Conservation (phyloP, 345 rosid genomes). For the Eucalyptus pauciflora region DNA sequence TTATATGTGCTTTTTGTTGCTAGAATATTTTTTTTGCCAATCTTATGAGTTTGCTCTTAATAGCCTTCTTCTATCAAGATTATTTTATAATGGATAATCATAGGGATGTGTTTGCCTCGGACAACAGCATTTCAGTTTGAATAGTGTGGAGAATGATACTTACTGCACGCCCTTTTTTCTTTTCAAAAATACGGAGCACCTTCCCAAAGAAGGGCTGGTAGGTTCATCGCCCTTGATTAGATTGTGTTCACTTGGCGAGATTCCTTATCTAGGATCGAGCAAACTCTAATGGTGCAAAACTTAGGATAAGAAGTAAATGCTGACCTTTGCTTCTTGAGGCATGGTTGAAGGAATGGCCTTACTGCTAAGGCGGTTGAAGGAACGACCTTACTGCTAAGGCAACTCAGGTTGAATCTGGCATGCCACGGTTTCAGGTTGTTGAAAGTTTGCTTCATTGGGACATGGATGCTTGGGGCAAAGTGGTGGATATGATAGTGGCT, state of each 20-base stretch:
- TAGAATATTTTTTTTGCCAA: not conserved
- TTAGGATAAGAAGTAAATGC: not conserved
- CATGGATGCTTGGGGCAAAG: not conserved
- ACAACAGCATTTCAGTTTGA: not conserved
- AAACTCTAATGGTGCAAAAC: not conserved
- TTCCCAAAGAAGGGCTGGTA: not conserved
- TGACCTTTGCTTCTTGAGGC: not conserved
- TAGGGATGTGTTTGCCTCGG: not conserved
- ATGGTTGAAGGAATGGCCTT: not conserved
- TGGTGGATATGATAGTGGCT: not conserved
- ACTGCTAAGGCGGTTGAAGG: not conserved
- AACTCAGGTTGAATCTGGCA: not conserved
- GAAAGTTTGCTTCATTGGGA: not conserved
- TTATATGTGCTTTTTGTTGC: not conserved
- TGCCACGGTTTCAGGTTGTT: not conserved
- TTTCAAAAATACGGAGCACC: not conserved
- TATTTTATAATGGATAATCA: not conserved
- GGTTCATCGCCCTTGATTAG: not conserved
- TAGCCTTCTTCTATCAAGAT: not conserved
- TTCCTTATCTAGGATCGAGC: not conserved
- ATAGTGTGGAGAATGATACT: not conserved
- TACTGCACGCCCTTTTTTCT: not conserved
- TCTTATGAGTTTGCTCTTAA: not conserved
- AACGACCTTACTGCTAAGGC: not conserved
- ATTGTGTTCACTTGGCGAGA: not conserved